These are phyloP conservation scores for Larix kaempferi DNA, from an alignment of 75 land plant species.

Conservation along the genomic window DNA sequence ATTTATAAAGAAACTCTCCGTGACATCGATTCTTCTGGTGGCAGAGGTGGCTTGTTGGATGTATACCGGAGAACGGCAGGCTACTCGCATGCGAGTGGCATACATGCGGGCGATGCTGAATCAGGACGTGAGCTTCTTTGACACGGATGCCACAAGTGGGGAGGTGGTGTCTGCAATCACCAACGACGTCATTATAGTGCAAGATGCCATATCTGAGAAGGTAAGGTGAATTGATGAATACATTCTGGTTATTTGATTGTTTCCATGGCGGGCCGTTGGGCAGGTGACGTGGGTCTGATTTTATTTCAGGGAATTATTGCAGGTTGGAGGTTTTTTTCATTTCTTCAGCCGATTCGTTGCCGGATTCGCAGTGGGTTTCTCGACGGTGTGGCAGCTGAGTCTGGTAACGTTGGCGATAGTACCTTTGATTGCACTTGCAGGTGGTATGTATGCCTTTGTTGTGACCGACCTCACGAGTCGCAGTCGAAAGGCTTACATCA, in stretches of 20 bases:
- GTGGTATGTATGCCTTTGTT: slow-evolving; percentile 74
- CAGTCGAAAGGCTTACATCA: slow-evolving; percentile 77
- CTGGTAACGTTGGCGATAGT: slow-evolving; percentile 87
- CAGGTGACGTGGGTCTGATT: not conserved
- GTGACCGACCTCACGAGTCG: slow-evolving; percentile 64
- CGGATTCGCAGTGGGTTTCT: slow-evolving; percentile 81
- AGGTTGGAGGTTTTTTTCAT: slow-evolving; percentile 93
- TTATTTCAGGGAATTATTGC: slow-evolving; percentile 9
- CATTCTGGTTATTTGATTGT: too few relatives aligned
- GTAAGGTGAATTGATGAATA: slow-evolving; percentile 15
- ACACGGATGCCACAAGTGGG: slow-evolving; percentile 65
- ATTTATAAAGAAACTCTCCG: not conserved
- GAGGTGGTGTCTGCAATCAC: slow-evolving; percentile 77
- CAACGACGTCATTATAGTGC: slow-evolving; percentile 64
- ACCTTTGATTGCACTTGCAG: slow-evolving; percentile 83
- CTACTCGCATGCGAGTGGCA: slow-evolving; percentile 65
- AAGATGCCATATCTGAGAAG: slow-evolving; percentile 90
- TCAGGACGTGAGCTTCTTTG: slow-evolving; percentile 84
- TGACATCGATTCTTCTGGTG: not conserved
- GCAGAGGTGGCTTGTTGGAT: slow-evolving; percentile 98
- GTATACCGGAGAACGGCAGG: slow-evolving; percentile 89
- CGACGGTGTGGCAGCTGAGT: slow-evolving; percentile 85
- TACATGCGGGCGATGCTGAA: slow-evolving; percentile 68
- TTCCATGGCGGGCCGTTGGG: not conserved
- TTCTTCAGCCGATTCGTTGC: slow-evolving; percentile 84